These are phyloP conservation scores for Colletotrichum trifolii DNA, from an alignment of 2,329 filamentous ascomycete genomes.

Conservation along the genomic window DNA sequence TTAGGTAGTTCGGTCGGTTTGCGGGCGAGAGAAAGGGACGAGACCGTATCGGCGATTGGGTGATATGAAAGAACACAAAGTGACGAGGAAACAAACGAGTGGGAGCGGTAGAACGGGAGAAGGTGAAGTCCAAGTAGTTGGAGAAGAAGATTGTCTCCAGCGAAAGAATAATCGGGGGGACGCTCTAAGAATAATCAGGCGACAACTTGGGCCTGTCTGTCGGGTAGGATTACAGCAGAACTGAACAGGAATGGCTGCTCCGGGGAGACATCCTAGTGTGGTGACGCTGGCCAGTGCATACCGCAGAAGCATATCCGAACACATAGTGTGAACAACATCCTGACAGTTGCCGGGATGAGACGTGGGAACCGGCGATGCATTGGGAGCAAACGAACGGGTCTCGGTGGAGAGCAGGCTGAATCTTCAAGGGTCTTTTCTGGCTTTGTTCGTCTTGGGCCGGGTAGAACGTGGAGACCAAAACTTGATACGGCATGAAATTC, in stretches of 20 bases:
- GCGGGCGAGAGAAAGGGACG: neutral
- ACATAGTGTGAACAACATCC: slow-evolving; percentile 13
- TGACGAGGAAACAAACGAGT: slow-evolving; percentile 6
- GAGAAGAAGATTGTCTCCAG: neutral
- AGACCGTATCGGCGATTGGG: neutral
- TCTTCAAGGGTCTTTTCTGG: slow-evolving; percentile 10
- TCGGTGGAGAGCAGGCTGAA: slow-evolving; percentile 7
- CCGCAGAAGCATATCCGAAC: neutral
- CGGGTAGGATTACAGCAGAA: slow-evolving; percentile 21
- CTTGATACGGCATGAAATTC: neutral
- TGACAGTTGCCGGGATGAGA: slow-evolving; percentile 33
- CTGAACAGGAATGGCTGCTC: slow-evolving; percentile 35
- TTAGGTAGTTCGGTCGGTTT: slow-evolving; percentile 5
- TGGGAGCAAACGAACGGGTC: slow-evolving; percentile 15
- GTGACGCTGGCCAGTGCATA: slow-evolving; percentile 31
- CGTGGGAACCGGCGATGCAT: slow-evolving; percentile 20
- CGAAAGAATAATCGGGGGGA: neutral
- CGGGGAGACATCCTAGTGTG: slow-evolving; percentile 30
- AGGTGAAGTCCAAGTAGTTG: neutral
- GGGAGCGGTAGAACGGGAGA: slow-evolving; percentile 26
- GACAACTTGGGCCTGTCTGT: slow-evolving; percentile 17
- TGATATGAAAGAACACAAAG: neutral
- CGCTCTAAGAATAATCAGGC: slow-evolving; percentile 35
- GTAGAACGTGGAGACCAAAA: neutral
- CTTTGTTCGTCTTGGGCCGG: neutral